Evolutionary conservation across 768 basidiomycete species (phyloP).

Genomic region (Trametes cinnabarina): DNA sequence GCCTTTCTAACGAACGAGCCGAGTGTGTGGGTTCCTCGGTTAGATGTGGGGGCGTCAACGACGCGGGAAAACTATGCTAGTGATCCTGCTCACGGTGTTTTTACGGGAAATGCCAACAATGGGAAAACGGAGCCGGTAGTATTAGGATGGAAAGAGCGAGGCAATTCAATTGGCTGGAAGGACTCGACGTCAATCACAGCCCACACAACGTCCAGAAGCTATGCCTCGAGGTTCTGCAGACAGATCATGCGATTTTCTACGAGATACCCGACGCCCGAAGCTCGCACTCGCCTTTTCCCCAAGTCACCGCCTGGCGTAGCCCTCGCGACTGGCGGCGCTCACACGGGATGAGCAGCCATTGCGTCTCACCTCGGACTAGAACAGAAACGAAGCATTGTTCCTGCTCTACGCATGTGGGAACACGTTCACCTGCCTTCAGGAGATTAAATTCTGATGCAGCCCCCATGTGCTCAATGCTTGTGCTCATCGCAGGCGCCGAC

Average conservation of each 20-base stretch:
- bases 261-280: constrained; percentile 7
- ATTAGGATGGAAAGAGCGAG: not conserved
- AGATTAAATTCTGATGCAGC: constrained; percentile 11
- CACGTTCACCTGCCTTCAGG: not conserved
- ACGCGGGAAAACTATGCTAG: constrained; percentile 1
- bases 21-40: not conserved
- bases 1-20: not conserved
- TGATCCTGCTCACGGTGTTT: not conserved
- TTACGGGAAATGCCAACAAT: not conserved
- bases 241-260: not conserved
- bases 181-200: constrained; percentile 18
- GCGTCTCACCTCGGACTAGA: not conserved
- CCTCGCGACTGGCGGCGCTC: constrained; percentile 2
- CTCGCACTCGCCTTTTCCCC: constrained; percentile 1
- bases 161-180: constrained; percentile 6
- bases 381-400: not conserved
- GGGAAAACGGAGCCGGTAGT: constrained; percentile 3
- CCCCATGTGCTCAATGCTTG: not conserved
- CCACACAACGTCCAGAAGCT: constrained; percentile 14
- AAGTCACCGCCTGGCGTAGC: constrained; percentile 9
- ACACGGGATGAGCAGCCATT: not conserved
- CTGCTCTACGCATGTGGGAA: constrained; percentile 6
- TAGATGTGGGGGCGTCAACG: not conserved
- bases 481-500: not conserved
- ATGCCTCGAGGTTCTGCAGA: constrained; percentile 14